Evolutionary conservation across 306 rosid genomes (phyloP), one percentile per base, ranked within the genome.

Genomic region (Cyamopsis tetragonoloba): DNA sequence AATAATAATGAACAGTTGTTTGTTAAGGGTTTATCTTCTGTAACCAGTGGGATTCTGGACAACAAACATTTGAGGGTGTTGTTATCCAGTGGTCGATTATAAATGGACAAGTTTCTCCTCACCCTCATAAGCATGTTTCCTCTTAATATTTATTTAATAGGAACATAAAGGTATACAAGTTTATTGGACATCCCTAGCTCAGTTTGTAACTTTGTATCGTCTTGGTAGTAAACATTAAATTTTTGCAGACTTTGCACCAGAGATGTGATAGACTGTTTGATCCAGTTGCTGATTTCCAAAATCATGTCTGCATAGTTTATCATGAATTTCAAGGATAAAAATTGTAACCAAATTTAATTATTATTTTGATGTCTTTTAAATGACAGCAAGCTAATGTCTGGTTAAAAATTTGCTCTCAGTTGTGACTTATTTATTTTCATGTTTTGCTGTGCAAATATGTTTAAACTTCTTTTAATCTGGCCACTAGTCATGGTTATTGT

Each of bases 301-400:
- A 49, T 41, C 62, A 53, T 41, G 7, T 43, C 31, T 39, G 30
- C 23, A 10, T 11, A 58, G 19, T 56, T 27, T 49, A 18, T 17
- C 62, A 53, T 44, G 6, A 46, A 12, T 38, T 39, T 60, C 17
- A 46, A 30, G 39, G 48, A 26, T 44, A n/a, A n/a, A n/a, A n/a
- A 20, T 77, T 17, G 19, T 28, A 27, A 34, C 62, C 53, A 27
- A 27, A 43, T 32, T 32, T 57, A 27, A 54, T 5, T 63, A 32
- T 42, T 71, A 46, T 56, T 73, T 70, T 49, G 41, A 56, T 55
- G n/a, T n/a, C n/a, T n/a, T n/a, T n/a, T n/a, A n/a, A n/a, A n/a
- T n/a, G n/a, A n/a, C n/a, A n/a, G n/a, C n/a, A n/a, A n/a, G n/a
- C n/a, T n/a, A n/a, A n/a, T n/a, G n/a, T n/a, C n/a, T n/a, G n/a